Evolutionary conservation across 2,329 filamentous ascomycete species (phyloP).

Genomic region (Lasiodiplodia hormozganensis): DNA sequence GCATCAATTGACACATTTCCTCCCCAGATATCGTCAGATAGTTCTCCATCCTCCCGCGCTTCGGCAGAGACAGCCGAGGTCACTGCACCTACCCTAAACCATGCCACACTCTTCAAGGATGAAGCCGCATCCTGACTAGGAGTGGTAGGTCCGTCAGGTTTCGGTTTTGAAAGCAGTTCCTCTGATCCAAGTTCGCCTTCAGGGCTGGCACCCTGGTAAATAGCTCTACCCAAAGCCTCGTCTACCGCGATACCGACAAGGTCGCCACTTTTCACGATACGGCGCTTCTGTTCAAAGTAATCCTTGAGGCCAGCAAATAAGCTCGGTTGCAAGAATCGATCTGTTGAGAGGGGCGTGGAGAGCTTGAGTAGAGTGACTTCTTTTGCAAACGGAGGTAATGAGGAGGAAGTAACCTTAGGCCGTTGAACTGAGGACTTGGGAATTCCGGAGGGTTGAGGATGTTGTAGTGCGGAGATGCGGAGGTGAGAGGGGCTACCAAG

Average conservation of each 20-base stretch:
- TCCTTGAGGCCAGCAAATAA: slow-evolving; percentile 86
- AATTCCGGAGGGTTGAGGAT: slow-evolving; percentile 33
- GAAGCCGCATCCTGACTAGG: slow-evolving; percentile 28
- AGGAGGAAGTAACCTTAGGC: slow-evolving; percentile 51
- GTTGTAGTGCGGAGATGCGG: slow-evolving; percentile 73
- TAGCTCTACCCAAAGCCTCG: slow-evolving; percentile 78
- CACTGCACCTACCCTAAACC: slow-evolving; percentile 90
- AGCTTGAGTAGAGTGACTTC: slow-evolving; percentile 91
- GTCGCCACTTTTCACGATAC: slow-evolving; percentile 86
- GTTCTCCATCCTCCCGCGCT: slow-evolving; percentile 64
- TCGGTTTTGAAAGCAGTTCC: slow-evolving; percentile 59
- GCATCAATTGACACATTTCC: slow-evolving; percentile 87
- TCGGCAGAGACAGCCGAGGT: slow-evolving; percentile 55
- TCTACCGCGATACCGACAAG: slow-evolving; percentile 89
- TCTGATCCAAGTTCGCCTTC: slow-evolving; percentile 71
- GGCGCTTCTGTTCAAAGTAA: slow-evolving; percentile 82
- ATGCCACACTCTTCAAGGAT: slow-evolving; percentile 67
- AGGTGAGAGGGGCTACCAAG: slow-evolving; percentile 80
- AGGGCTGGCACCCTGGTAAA: slow-evolving; percentile 74
- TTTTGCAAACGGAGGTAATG: slow-evolving; percentile 66
- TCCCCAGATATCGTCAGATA: slow-evolving; percentile 78
- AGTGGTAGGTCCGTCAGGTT: slow-evolving; percentile 43
- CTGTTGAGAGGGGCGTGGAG: slow-evolving; percentile 85
- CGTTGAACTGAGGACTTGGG: slow-evolving; percentile 54
- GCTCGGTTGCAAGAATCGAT: slow-evolving; percentile 82